Evolutionary conservation across 2,329 filamentous ascomycete species (phyloP), one percentile per base, ranked within the genome.

Genomic region (Botrytis byssoidea): DNA sequence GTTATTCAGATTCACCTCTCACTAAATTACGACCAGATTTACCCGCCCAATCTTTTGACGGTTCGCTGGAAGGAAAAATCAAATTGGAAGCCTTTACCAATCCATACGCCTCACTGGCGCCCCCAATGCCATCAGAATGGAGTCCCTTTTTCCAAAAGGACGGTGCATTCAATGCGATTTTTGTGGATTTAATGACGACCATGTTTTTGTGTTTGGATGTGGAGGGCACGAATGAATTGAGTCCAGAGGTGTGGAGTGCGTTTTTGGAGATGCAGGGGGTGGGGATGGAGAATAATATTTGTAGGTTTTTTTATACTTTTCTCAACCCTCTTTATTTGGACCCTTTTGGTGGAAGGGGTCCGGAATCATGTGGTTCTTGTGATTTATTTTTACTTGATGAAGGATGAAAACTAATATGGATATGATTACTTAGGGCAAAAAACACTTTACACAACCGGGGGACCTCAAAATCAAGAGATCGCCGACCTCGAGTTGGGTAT

Each of bases 101-200:
- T 40, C 66, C 66, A 1, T 69, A 69, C 40, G 64, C 66, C 12
- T 72, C 46, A n/a, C 42, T 57, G 40, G 64, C 51, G 32, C 42
- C 46, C 4, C 57, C 32, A n/a, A 51, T 72, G 12, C 78, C 77
- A 42, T 68, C 71, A 9, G 74, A 63, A 44, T 79, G 78, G 78
- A 74, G 74, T 63, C 74, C 77, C 5, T 70, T 79, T 20, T 79
- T 78, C 44, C 75, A 75, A 29, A 64, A 66, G 2, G 74, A 77
- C 16, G 72, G 70, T 6, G 75, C 74, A 25, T 75, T 75, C 2
- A 76, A 74, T 8, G 75, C 74, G 32, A 77, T 77, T 32, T 78
- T 78, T 65, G 72, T 76, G 1, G 74, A 76, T 18, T 74, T 79
- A 64, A 79, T 79, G 77, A 77, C 77, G 51, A 77, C 75, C n/a